Base-by-base conservation (phyloP, 345 rosid species). In the Noccaea caerulescens region DNA sequence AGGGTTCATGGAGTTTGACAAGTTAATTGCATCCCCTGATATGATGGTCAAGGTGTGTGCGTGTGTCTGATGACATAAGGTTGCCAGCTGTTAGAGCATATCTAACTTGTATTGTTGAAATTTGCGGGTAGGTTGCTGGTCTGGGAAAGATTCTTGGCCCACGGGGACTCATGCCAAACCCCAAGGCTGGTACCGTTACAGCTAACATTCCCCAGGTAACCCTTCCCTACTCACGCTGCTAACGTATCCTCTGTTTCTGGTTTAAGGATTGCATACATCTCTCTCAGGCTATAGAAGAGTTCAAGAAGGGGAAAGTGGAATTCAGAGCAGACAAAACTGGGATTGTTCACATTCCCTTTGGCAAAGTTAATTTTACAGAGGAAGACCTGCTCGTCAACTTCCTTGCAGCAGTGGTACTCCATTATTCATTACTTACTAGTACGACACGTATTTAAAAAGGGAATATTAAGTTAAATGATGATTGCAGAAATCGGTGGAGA, bases 151-250 rank as follows among this genome's bases (percentile, higher is more conserved):
- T 94, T 82, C 85, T 94, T 42, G 99, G 99, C 77, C 99, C 99
- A 13, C 83, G 98, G 9, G 99, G 99, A 69, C 93, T 94, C 76
- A 94, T 94, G 99, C 99, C 99, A 34, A 94, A 91, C 75, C 99
- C 99, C 14, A 94, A 94, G 83, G 98, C 98, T 50, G 99, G 97
- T 42, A 94, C 99, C 9, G 97, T 94, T 71, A 77, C 98, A 49
- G 75, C 92, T 10, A 86, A 91, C 72, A 82, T 91, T 76, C 93
- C 96, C 66, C 97, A 88, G 98, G 98, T 94, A 75, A 63, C 44
- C 63, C 46, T 62, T 2, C 30, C 30, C 42, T 55, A n/a, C 49
- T 59, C 33, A 14, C 53, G 39, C 53, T 34, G 47, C 53, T 3
- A 39, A 52, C 64, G 16, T 42, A 36, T 32, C 58, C 52, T 68